Conservation (phyloP, 176 grass and related monocot genomes). For the Luzula sylvatica region DNA sequence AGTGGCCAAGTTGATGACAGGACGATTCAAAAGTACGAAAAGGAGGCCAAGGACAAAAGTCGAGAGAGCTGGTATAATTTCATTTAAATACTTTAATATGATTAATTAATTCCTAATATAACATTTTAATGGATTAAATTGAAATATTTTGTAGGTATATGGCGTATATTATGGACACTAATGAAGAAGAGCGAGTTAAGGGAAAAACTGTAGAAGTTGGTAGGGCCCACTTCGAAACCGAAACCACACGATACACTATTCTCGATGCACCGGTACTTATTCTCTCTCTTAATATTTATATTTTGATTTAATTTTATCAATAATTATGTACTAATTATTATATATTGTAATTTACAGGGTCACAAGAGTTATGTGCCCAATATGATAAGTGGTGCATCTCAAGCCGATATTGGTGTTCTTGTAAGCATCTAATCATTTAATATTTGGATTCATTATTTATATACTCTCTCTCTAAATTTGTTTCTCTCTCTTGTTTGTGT, state of each 20-base stretch:
- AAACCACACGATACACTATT: constrained; percentile 82
- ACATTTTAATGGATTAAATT: too few relatives aligned
- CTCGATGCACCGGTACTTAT: constrained; percentile 64
- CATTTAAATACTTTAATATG: constrained; percentile 2
- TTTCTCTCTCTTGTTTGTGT: neutral
- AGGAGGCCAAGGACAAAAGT: constrained; percentile 94
- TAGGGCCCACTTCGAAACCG: constrained; percentile 85
- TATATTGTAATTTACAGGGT: constrained; percentile 42
- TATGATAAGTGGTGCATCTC: constrained; percentile 95
- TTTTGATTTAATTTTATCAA: neutral
- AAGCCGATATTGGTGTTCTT: constrained; percentile 95
- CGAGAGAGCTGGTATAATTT: constrained; percentile 71
- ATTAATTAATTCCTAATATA: neutral
- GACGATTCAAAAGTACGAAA: constrained; percentile 95
- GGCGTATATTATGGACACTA: constrained; percentile 99
- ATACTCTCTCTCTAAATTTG: neutral
- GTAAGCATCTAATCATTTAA: constrained; percentile 26
- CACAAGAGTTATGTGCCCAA: constrained; percentile 98
- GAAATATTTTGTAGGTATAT: constrained; percentile 87
- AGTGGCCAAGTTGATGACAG: constrained; percentile 90
- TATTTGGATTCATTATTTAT: constrained; percentile 11
- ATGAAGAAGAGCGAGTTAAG: constrained; percentile 90
- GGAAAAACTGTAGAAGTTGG: constrained; percentile 88
- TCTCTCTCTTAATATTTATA: constrained; percentile 6
- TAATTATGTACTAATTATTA: neutral